Base-by-base conservation (phyloP, 192 early-diverging fungal genomes). In the Coemansia sp. region DNA sequence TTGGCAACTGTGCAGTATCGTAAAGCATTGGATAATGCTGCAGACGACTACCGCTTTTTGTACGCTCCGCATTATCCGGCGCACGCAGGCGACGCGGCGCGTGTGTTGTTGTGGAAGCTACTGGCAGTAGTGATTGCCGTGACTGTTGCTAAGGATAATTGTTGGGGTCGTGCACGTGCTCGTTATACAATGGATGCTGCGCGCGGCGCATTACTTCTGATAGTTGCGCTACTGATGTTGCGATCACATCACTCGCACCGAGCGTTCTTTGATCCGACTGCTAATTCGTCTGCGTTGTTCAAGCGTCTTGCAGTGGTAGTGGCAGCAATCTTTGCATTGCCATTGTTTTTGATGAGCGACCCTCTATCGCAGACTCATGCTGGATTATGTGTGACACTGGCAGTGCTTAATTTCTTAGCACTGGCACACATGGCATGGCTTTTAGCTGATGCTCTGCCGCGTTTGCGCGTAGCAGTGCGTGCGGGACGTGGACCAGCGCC, bases 81-180 rank as follows among this genome's bases (percentile, higher is more conserved):
- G 6, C 78, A 83, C 59, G 83, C 85, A 11, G 76, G 70, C 3
- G 84, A 88, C 33, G 82, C 86, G 19, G 74, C 86, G n/a, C 82
- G 85, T 14, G 52, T 83, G 54, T 84, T 89, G 83, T 67, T 81
- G 51, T 80, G 75, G 66, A 88, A 88, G 74, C 72, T 89, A 17
- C 21, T 80, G 21, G 76, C 70, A 5, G 75, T 88, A 7, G 27
- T 85, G 1, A 65, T 80, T 21, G 71, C 83, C 0, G 78, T 81
- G 0, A 46, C 86, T 29, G 65, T 88, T 50, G 64, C 79, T 17
- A 89, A 88, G 71, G 87, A 89, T 60, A 89, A 87, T 64, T 89
- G 88, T 67, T 78, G 87, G 72, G 76, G 82, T 20, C 78, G 83
- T 2, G 51, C 57, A 3, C 70, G 61, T 10, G 29, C 81, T n/a